Evolutionary conservation across 176 grass and related monocot genomes (phyloP).

Genomic region (Elymus sibiricus): DNA sequence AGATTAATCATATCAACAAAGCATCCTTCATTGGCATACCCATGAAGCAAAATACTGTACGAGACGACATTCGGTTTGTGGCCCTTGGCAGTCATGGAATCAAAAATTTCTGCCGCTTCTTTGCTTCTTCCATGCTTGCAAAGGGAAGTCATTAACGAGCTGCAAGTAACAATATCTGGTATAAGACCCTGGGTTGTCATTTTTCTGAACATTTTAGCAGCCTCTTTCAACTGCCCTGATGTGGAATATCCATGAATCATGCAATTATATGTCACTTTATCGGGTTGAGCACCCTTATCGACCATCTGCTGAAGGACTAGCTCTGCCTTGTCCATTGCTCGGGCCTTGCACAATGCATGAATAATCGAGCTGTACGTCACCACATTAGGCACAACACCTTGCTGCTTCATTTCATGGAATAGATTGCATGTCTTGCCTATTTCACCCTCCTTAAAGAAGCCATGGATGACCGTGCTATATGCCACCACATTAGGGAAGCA

Average conservation of each 20-base stretch:
- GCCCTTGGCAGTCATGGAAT: background rate
- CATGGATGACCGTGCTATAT: background rate
- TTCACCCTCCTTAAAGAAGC: background rate
- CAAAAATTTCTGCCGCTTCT: background rate
- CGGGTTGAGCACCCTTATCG: too few species aligned
- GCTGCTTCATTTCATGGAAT: background rate
- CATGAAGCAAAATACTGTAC: background rate
- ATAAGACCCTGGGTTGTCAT: too few species aligned
- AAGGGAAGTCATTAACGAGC: background rate
- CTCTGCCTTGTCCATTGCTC: background rate
- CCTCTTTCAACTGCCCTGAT: too few species aligned
- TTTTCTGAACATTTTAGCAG: too few species aligned
- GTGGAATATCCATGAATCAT: too few species aligned
- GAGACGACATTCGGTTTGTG: background rate
- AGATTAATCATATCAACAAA: too few species aligned
- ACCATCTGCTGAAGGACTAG: too few species aligned
- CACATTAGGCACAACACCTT: background rate
- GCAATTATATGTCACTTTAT: too few species aligned
- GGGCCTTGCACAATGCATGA: background rate
- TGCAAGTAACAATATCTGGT: too few species aligned
- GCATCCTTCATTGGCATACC: background rate
- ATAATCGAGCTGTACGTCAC: background rate
- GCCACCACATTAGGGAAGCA: background rate
- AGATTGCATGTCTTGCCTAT: background rate
- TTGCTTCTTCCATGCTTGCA: slow-evolving; percentile 5